Conservation (phyloP, 2,329 filamentous ascomycete species). For the Exserohilum turcica region DNA sequence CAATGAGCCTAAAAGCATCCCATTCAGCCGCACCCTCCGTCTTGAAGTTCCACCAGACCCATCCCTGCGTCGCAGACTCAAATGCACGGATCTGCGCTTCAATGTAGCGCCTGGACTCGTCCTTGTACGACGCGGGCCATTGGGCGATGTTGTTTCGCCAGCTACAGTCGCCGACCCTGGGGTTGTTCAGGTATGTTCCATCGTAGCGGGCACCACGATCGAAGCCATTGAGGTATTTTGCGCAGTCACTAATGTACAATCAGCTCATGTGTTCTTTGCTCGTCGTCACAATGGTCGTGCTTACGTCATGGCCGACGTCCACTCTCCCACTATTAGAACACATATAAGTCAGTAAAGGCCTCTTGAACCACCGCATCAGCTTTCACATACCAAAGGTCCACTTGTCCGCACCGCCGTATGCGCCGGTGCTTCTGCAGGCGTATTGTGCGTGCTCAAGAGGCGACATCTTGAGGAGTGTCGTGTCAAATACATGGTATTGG, state of each 20-base stretch:
- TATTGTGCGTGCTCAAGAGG: slow-evolving; percentile 60
- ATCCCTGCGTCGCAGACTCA: slow-evolving; percentile 58
- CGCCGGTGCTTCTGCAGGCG: slow-evolving; percentile 60
- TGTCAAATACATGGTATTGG: slow-evolving; percentile 69
- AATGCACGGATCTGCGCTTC: slow-evolving; percentile 61
- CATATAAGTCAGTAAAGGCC: slow-evolving; percentile 1
- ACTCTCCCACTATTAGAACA: slow-evolving; percentile 69
- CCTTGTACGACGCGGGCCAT: slow-evolving; percentile 54
- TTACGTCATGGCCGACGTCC: slow-evolving; percentile 68
- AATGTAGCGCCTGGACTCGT: slow-evolving; percentile 58
- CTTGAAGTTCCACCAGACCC: slow-evolving; percentile 66
- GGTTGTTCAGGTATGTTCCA: slow-evolving; percentile 57
- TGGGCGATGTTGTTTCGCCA: slow-evolving; percentile 56
- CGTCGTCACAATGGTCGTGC: not conserved
- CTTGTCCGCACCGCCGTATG: slow-evolving; percentile 63
- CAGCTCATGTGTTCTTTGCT: not conserved
- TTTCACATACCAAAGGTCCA: slow-evolving; percentile 52
- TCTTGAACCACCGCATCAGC: not conserved
- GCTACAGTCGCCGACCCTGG: slow-evolving; percentile 60
- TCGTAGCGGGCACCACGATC: slow-evolving; percentile 65
- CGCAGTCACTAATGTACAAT: slow-evolving; percentile 51
- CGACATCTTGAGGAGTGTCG: slow-evolving; percentile 56
- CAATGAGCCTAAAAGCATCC: slow-evolving; percentile 57
- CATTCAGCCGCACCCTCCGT: slow-evolving; percentile 60
- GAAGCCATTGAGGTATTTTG: slow-evolving; percentile 59